Percentiles rank a stretch among this genome's conserved stretches.
Conservation (phyloP, 2,329 filamentous ascomycete species). For the Coniochaeta pulveracea region DNA sequence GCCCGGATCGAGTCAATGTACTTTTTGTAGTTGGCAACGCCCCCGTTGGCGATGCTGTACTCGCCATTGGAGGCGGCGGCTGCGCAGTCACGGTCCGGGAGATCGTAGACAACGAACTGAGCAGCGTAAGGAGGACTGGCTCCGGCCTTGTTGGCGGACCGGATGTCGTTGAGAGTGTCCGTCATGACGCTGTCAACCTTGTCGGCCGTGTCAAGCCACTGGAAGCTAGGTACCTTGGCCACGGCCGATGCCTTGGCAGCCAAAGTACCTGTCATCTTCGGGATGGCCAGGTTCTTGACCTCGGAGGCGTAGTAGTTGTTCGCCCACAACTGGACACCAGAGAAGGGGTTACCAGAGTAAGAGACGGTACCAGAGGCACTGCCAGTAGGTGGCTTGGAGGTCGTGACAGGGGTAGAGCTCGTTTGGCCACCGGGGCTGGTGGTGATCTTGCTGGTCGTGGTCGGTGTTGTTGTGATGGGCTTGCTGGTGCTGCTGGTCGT, state of each 20-base stretch:
- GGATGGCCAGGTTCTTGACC: constrained; percentile 45
- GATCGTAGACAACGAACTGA: constrained; percentile 44
- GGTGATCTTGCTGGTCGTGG: constrained; percentile 4
- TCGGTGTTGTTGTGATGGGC: constrained; percentile 14
- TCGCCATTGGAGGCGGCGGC: constrained; percentile 47
- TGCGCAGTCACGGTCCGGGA: constrained; percentile 47
- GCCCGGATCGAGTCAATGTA: constrained; percentile 40
- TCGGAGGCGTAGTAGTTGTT: constrained; percentile 46
- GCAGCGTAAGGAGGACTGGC: constrained; percentile 29
- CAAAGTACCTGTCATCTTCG: constrained; percentile 44
- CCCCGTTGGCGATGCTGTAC: constrained; percentile 35
- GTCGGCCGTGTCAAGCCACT: constrained; percentile 38
- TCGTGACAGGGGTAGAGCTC: constrained; percentile 19
- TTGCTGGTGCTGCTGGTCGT: constrained; percentile 10
- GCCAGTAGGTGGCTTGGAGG: constrained; percentile 16
- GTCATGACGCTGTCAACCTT: constrained; percentile 34
- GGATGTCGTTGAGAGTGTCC: constrained; percentile 27
- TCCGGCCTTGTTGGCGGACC: constrained; percentile 20
- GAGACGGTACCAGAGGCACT: constrained; percentile 22
- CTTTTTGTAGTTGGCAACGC: constrained; percentile 39
- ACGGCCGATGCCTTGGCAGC: constrained; percentile 39
- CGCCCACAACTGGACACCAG: constrained; percentile 36
- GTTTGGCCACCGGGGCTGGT: constrained; percentile 13
- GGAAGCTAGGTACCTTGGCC: constrained; percentile 39
- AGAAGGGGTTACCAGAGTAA: constrained; percentile 43